Percentiles rank a stretch among this genome's conserved stretches.
Evolutionary conservation across 2,329 filamentous ascomycete genomes (phyloP).

Genomic region (Arthrocladium fulminans): DNA sequence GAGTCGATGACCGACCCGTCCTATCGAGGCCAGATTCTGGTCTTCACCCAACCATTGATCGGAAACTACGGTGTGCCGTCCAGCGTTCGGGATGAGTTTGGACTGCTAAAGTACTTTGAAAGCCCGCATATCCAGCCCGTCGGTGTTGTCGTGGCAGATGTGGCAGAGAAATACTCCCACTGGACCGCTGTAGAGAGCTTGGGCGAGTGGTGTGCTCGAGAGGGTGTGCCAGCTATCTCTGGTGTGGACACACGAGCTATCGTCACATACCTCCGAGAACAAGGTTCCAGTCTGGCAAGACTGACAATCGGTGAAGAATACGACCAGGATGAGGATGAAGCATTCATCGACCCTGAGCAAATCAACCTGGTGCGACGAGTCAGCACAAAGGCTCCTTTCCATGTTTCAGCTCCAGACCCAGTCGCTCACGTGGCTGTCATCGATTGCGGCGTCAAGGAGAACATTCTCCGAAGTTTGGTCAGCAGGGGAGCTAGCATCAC

Average conservation of each 20-base stretch:
- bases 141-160: conserved; percentile 91
- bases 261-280: conserved; percentile 90
- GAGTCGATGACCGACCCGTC: conserved; percentile 70
- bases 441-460: conserved; percentile 99
- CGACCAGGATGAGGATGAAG: conserved; percentile 95
- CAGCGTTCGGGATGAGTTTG: conserved; percentile 71
- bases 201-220: conserved; percentile 86
- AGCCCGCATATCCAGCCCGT: conserved; percentile 95
- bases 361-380: conserved; percentile 95
- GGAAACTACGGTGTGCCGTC: conserved; percentile 98
- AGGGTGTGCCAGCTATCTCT: conserved; percentile 91
- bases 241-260: conserved; percentile 96
- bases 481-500: conserved; percentile 86
- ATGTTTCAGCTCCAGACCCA: conserved; percentile 75
- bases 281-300: conserved; percentile 87
- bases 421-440: conserved; percentile 87
- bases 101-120: conserved; percentile 95
- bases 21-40: conserved; percentile 76
- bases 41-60: conserved; percentile 96
- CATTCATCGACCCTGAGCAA: conserved; percentile 87
- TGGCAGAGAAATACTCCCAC: conserved; percentile 88
- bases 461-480: conserved; percentile 92
- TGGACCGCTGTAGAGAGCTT: conserved; percentile 97
- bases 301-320: conserved; percentile 97
- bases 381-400: conserved; percentile 96